Conservation (phyloP, 2,329 filamentous ascomycete genomes). For the Madurella mycetomatis region DNA sequence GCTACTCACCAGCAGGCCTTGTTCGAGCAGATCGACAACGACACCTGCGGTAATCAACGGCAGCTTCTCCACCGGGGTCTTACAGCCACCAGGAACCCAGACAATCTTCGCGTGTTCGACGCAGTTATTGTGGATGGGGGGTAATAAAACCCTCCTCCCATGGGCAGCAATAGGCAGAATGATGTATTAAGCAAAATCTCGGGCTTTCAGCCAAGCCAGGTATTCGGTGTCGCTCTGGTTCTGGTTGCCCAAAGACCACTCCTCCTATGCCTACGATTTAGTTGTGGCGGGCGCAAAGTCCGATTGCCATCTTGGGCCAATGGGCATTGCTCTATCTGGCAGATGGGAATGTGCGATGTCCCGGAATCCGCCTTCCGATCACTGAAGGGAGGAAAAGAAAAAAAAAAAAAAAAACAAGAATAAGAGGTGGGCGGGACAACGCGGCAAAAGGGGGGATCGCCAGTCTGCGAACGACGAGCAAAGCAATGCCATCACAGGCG, state of each 20-base stretch:
- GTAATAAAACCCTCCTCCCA: too few species aligned
- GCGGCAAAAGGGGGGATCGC: not conserved
- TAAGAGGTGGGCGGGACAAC: too few species aligned
- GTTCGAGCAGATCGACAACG: too few species aligned
- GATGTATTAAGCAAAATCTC: too few species aligned
- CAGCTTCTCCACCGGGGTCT: too few species aligned
- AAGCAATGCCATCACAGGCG: constrained; percentile 2
- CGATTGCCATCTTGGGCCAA: not conserved
- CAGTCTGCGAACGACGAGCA: not conserved
- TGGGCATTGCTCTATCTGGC: not conserved
- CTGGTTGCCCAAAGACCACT: not conserved
- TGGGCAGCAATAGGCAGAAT: too few species aligned
- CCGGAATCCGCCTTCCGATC: not conserved
- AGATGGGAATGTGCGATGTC: not conserved
- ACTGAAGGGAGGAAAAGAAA: not conserved
- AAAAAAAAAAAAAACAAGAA: not conserved
- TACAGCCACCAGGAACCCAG: too few species aligned
- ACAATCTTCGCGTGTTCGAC: too few species aligned
- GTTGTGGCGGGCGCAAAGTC: not conserved
- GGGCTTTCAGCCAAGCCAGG: too few species aligned
- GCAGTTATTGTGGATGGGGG: too few species aligned
- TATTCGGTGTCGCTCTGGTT: too few species aligned
- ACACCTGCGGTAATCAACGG: too few species aligned
- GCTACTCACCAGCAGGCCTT: not conserved
- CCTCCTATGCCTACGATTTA: not conserved